Conservation (phyloP, 805 yeast species). For the Nakazawaea holstii region DNA sequence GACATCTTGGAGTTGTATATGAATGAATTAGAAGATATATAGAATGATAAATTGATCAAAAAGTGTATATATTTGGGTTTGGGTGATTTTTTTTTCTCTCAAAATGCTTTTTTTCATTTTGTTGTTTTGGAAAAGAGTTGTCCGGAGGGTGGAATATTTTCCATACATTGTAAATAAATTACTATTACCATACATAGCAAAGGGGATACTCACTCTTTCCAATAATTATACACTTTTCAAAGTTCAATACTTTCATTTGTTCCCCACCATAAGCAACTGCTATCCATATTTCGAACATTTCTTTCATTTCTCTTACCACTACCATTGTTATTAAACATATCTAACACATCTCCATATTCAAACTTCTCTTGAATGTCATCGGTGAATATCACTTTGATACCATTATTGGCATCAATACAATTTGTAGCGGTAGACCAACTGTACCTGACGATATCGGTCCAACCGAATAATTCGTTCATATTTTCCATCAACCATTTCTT, state of each 20-base stretch:
- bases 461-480: constrained; percentile 77
- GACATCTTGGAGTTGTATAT: constrained; percentile 18
- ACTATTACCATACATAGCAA: too few relatives aligned
- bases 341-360: constrained; percentile 7
- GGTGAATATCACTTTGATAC: constrained; percentile 57
- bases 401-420: constrained; percentile 48
- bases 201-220: too few relatives aligned
- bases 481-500: constrained; percentile 61
- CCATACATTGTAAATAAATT: too few relatives aligned
- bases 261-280: constrained; percentile 12
- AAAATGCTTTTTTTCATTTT: background rate
- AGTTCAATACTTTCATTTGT: constrained; percentile 4
- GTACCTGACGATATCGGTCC: constrained; percentile 73
- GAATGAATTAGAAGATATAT: background rate
- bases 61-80: background rate
- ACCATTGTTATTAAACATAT: background rate
- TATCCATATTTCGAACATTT: constrained; percentile 2
- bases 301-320: constrained; percentile 1
- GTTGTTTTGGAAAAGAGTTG: constrained; percentile 12
- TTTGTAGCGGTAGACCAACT: constrained; percentile 95
- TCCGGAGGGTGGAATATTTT: constrained; percentile 6
- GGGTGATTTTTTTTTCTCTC: background rate
- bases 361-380: constrained; percentile 30
- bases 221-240: background rate
- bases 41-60: background rate